Conservation (phyloP, 331 rosid genomes). For the Pyrus hybrid region DNA sequence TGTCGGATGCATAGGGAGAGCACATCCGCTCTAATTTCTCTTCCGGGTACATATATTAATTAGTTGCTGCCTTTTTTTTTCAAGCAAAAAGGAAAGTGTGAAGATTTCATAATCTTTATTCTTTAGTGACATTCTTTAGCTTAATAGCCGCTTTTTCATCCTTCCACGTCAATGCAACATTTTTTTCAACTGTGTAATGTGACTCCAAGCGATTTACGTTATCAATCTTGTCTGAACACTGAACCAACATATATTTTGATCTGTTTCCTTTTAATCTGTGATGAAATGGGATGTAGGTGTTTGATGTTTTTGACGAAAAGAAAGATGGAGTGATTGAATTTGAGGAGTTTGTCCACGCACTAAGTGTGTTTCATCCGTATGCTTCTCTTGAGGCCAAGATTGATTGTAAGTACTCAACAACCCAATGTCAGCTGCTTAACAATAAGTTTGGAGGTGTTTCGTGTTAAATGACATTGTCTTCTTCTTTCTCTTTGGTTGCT, state of each 20-base stretch:
- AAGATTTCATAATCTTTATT: too few species aligned
- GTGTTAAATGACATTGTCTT: neutral
- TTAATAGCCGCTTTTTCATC: too few species aligned
- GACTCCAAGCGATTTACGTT: too few species aligned
- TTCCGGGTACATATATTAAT: neutral
- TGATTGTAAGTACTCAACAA: constrained; percentile 42
- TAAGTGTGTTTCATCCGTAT: constrained; percentile 55
- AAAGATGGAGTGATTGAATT: constrained; percentile 62
- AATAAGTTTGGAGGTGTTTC: neutral
- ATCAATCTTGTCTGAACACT: too few species aligned
- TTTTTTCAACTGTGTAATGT: too few species aligned
- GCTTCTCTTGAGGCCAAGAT: constrained; percentile 49
- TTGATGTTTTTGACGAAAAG: constrained; percentile 65
- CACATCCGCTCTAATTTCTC: neutral
- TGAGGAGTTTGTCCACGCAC: constrained; percentile 52
- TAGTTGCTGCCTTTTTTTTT: neutral
- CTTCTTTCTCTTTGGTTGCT: constrained; percentile 7
- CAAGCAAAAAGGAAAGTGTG: constrained; percentile 49
- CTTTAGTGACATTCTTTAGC: too few species aligned
- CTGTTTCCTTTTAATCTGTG: neutral
- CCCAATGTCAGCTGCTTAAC: neutral
- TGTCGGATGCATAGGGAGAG: neutral
- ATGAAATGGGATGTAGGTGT: constrained; percentile 28
- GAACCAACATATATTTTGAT: neutral
- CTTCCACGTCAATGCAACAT: too few species aligned